Base-by-base conservation (phyloP, 2,329 filamentous ascomycete species). In the Onygena corvina region DNA sequence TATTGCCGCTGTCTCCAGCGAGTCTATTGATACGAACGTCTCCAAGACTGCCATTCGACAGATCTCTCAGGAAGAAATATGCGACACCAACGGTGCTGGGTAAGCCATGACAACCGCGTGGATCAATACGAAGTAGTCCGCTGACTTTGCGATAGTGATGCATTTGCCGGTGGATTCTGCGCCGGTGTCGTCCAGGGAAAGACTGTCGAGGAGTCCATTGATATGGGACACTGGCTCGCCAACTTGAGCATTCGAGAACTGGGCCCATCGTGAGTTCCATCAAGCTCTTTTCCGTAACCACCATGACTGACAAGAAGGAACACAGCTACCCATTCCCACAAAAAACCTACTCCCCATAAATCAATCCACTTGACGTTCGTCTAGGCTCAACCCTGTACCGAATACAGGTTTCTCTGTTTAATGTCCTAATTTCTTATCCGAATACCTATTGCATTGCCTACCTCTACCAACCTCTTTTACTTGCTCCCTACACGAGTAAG, bases 171-270 rank as follows among this genome's bases (percentile, higher is more conserved):
- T 64, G 92, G 92, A 56, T 88, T 98, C 71, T 76, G 86, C 50
- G 92, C 92, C 48, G 92, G 89, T 64, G 75, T 96, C 56, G 82
- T 94, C 54, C 76, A 90, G 69, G 87, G 84, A 68, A 86, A 92
- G 74, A 66, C 79, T 49, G 76, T 98, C 46, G 81, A 84, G 60
- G 79, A 81, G 57, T 77, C 77, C 62, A 77, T 98, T 59, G 85
- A 95, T 67, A 86, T 92, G 77, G 92, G 92, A 56, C 89, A 95
- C 71, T 98, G 92, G 92, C 79, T 98, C 57, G 92, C 92, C 46
- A 83, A 84, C 63, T 75, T 94, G 62, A 92, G 88, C 76, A 90
- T 98, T 67, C 83, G 90, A 73, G 89, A 96, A 72, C 75, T 95
- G 60, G 92, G 92, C 61, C 89, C 90, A 71, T 92, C 88, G 84